Evolutionary conservation across 2,329 filamentous ascomycete species (phyloP).

Genomic region (Chaetomiaceae sp.): DNA sequence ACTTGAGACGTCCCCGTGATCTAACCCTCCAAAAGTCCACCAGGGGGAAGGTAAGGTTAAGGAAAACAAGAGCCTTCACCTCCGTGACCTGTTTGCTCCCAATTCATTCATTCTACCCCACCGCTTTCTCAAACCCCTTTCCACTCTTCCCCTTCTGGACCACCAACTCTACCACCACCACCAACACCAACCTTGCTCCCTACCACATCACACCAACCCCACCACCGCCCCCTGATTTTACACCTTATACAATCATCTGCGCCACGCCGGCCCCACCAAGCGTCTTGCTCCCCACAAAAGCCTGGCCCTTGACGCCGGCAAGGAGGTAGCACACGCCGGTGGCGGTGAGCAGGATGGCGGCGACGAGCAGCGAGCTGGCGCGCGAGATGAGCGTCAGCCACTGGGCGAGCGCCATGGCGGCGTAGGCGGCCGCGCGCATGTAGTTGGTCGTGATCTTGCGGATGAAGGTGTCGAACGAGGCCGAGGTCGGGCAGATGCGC

Average conservation of each 20-base stretch:
- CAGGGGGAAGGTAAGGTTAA: too few species aligned
- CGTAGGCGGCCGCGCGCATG: slow-evolving; percentile 87
- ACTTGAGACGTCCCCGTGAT: too few species aligned
- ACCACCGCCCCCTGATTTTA: not conserved
- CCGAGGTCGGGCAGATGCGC: slow-evolving; percentile 93
- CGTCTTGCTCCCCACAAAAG: slow-evolving; percentile 90
- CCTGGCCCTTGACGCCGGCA: slow-evolving; percentile 76
- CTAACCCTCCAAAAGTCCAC: too few species aligned
- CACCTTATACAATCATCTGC: slow-evolving; percentile 86
- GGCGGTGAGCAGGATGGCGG: slow-evolving; percentile 73
- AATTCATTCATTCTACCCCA: too few species aligned
- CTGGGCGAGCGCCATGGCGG: slow-evolving; percentile 73
- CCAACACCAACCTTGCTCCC: not conserved
- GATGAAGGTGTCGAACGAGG: slow-evolving; percentile 82
- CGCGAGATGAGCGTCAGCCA: slow-evolving; percentile 69
- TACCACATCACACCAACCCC: not conserved
- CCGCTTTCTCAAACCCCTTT: too few species aligned
- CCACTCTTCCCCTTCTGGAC: too few species aligned
- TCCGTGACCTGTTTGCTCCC: too few species aligned
- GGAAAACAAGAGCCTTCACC: too few species aligned
- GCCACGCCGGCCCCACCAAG: slow-evolving; percentile 89
- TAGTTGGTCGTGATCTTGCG: slow-evolving; percentile 93
- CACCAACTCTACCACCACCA: too few species aligned
- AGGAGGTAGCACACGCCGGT: slow-evolving; percentile 76
- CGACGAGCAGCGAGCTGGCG: slow-evolving; percentile 74